Conservation (phyloP, 1,284 basidiomycete species). For the Malassezia pachydermatis region DNA sequence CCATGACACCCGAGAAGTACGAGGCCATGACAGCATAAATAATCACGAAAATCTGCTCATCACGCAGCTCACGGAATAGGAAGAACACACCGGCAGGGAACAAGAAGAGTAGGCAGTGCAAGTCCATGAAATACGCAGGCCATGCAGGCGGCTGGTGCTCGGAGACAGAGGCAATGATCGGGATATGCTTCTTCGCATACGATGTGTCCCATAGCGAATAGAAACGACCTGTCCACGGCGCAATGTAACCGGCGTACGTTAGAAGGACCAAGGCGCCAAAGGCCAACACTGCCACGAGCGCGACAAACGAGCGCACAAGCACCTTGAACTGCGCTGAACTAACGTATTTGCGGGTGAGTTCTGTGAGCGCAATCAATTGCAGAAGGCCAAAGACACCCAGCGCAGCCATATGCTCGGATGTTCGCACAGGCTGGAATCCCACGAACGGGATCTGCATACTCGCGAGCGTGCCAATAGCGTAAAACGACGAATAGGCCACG, state of each 20-base stretch:
- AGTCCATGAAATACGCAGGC: conserved; percentile 99
- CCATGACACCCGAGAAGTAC: conserved; percentile 99
- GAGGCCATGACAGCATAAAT: conserved; percentile 91
- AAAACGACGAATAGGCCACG: conserved; percentile 92
- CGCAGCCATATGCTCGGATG: conserved; percentile 97
- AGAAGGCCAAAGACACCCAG: conserved; percentile 91
- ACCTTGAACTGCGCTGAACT: conserved; percentile 86
- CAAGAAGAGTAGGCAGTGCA: conserved; percentile 91
- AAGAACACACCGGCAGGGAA: conserved; percentile 93
- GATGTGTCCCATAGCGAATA: conserved; percentile 99
- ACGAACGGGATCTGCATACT: conserved; percentile 99
- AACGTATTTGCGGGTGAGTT: conserved; percentile 77
- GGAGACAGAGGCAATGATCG: conserved; percentile 98
- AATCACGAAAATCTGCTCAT: conserved; percentile 97
- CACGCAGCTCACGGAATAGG: conserved; percentile 84
- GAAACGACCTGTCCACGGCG: conserved; percentile 98
- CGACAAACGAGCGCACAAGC: conserved; percentile 54
- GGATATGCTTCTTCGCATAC: conserved; percentile 93
- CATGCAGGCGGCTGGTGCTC: conserved; percentile 99
- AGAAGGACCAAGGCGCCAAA: conserved; percentile 53
- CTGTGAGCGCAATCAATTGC: conserved; percentile 88
- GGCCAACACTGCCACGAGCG: conserved; percentile 63
- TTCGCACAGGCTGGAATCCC: conserved; percentile 94
- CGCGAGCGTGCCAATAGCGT: conserved; percentile 87
- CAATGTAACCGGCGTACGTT: conserved; percentile 89